Base-by-base conservation (phyloP, 345 rosid genomes). In the Heritiera littoralis region DNA sequence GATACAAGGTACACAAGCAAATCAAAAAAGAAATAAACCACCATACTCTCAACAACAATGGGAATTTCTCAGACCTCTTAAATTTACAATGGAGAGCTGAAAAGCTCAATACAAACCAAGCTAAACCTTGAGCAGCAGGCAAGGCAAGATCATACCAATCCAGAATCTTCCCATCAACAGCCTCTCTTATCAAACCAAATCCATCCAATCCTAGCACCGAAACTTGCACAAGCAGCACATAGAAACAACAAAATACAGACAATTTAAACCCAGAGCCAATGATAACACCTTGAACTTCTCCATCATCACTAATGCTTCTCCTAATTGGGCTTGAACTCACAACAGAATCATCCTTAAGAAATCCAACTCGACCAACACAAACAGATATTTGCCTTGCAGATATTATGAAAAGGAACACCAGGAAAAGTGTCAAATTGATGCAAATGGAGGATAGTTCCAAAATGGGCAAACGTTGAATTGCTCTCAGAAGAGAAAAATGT, bases 21-120 rank as follows among this genome's bases (percentile, higher is more conserved):
- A 91, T 82, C n/a, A 87, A 73, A 86, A 97, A 97, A 38, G 96
- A 84, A 83, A 88, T 54, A 68, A 88, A 69, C 98, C 99, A 97
- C 99, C 98, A 97, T 56, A 90, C 54, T 87, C 99, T 92, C 81
- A 92, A 72, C 86, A 93, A 84, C 52, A 88, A 65, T 2, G 97
- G 95, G 86, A 94, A 89, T 82, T 87, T 92, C 89, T 92, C 93
- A 13, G 85, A 87, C 23, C 81, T 80, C 81, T 94, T 94, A 79
- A 90, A 92, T 81, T 91, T 94, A 85, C 92, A 92, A 81, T 91
- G 94, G 83, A 97, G 89, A 87, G 89, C 83, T 20, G 85, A 88
- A 84, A 89, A 89, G 84, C 94, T 92, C 85, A 97, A 77, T 8
- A 92, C 85, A 82, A 88, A 80, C 98, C 99, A 97, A 78, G 98